Percentiles rank a stretch among this genome's conserved stretches.
phyloP scores from a whole-genome alignment of 78 protist genomes.

The Diacronema lutheri region DNA sequence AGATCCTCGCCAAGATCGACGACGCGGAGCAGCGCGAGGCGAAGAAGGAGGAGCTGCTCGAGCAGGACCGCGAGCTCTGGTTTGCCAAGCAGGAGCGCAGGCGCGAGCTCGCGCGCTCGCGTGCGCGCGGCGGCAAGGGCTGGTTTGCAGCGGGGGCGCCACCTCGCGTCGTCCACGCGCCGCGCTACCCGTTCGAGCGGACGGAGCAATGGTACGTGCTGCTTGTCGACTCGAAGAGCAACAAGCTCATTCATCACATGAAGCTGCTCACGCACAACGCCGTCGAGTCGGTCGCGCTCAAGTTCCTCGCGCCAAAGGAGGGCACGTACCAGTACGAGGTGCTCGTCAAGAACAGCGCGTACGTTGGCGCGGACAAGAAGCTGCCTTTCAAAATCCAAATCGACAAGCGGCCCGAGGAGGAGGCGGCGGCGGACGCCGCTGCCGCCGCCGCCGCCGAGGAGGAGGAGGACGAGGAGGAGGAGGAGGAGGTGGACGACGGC shows the following conservation, averaged over 20 bases:
- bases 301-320: slow-evolving; percentile 4
- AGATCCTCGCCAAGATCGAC: too few species aligned
- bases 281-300: background rate
- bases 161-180: slow-evolving; percentile 13
- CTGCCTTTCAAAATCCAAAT: background rate
- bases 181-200: background rate
- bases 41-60: slow-evolving; percentile 3
- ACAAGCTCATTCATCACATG: background rate
- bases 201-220: slow-evolving; percentile 9
- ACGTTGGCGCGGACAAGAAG: slow-evolving; percentile 9
- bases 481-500: slow-evolving; percentile 13
- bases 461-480: slow-evolving; percentile 16
- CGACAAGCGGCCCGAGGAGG: background rate
- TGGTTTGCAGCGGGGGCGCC: too few species aligned
- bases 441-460: background rate
- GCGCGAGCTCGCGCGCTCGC: slow-evolving; percentile 8
- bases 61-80: background rate
- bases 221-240: background rate
- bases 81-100: background rate
- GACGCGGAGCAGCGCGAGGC: background rate
- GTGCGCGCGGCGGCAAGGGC: too few species aligned
- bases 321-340: background rate
- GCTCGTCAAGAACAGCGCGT: background rate
- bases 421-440: background rate
- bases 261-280: background rate